Conservation (phyloP, 495 filamentous ascomycete species). For the Corynascus novoguineensis region DNA sequence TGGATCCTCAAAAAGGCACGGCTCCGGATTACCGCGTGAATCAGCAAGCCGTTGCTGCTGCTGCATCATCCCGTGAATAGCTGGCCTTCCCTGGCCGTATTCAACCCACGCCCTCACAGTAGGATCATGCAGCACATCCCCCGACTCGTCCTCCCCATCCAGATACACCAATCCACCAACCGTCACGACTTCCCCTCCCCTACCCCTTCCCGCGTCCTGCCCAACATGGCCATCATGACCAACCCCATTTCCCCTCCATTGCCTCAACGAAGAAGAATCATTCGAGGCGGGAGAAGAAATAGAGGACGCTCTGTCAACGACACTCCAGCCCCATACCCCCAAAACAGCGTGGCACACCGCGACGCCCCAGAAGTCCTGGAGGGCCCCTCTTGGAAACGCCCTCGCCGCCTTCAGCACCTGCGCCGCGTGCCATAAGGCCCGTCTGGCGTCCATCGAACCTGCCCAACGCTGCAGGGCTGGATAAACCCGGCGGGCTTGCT, state of each 20-base stretch:
- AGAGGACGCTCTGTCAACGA: neutral
- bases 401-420: constrained; percentile 54
- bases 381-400: constrained; percentile 38
- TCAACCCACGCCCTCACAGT: constrained; percentile 45
- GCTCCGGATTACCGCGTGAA: neutral
- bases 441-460: constrained; percentile 43
- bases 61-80: constrained; percentile 31
- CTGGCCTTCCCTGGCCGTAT: constrained; percentile 40
- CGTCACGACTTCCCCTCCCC: too few species aligned
- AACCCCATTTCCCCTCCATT: constrained; percentile 7
- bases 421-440: constrained; percentile 58
- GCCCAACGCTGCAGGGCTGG: constrained; percentile 52
- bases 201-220: constrained; percentile 14
- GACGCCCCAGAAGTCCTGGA: constrained; percentile 56
- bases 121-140: constrained; percentile 39
- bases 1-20: constrained; percentile 38
- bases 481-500: constrained; percentile 52
- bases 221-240: neutral
- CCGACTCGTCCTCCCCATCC: constrained; percentile 44
- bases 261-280: neutral
- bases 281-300: too few species aligned
- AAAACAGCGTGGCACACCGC: constrained; percentile 56
- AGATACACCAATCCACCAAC: constrained; percentile 42
- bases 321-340: constrained; percentile 52
- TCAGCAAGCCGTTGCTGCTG: neutral